Evolutionary conservation across 2,329 filamentous ascomycete genomes (phyloP).

Genomic region (Akanthomyces uredinophilus): DNA sequence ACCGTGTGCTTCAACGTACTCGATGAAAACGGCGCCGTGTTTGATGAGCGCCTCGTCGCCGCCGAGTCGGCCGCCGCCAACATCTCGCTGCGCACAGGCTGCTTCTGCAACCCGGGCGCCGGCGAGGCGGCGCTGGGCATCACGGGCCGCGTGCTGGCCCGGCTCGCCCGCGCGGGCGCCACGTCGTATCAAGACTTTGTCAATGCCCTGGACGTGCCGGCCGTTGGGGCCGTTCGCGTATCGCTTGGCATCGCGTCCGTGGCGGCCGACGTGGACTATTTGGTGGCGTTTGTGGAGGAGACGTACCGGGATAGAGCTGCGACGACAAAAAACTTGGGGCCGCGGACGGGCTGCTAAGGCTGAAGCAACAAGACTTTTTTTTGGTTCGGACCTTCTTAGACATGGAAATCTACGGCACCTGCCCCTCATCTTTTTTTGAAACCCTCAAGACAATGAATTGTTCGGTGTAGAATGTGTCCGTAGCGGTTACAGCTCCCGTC

Average conservation of each 20-base stretch:
- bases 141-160: conserved; percentile 14
- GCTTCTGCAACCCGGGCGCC: conserved; percentile 39
- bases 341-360: conserved; percentile 13
- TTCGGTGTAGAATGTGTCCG: neutral
- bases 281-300: conserved; percentile 29
- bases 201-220: conserved; percentile 19
- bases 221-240: conserved; percentile 32
- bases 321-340: conserved; percentile 3
- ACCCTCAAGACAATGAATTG: neutral
- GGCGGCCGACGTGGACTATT: conserved; percentile 29
- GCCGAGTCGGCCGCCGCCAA: conserved; percentile 26
- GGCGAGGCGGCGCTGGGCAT: conserved; percentile 32
- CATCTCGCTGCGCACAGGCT: conserved; percentile 37
- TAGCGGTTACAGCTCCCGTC: neutral
- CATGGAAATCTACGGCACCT: neutral
- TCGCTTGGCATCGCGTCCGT: conserved; percentile 36
- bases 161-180: conserved; percentile 15
- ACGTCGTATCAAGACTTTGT: conserved; percentile 23
- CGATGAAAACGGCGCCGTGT: conserved; percentile 26
- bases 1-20: conserved; percentile 37
- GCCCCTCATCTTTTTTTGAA: neutral
- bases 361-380: neutral
- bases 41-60: conserved; percentile 34
- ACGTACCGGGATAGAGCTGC: conserved; percentile 29
- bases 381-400: neutral